A percentile compares a stretch with the other conserved stretches of the same genome.
phyloP scores from a whole-genome alignment of 768 basidiomycete genomes.

The Ramaria sp. region DNA sequence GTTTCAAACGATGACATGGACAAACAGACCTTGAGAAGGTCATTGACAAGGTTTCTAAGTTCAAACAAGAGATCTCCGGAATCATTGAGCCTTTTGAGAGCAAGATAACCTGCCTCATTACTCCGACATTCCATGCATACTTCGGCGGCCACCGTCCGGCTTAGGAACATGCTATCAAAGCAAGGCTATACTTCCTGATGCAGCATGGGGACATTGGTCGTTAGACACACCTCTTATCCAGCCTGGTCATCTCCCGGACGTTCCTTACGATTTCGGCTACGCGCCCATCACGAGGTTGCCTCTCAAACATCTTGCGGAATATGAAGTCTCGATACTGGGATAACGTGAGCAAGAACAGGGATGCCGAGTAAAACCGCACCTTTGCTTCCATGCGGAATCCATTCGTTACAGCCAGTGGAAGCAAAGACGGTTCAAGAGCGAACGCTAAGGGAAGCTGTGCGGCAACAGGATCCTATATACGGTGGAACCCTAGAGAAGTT shows the following conservation, averaged over 20 bases:
- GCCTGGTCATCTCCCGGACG: constrained; percentile 58
- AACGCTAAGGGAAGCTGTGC: constrained; percentile 66
- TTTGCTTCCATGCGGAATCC: constrained; percentile 74
- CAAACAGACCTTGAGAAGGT: constrained; percentile 49
- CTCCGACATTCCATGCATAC: constrained; percentile 71
- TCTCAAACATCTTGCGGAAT: constrained; percentile 49
- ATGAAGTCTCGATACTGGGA: constrained; percentile 71
- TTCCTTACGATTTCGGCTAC: constrained; percentile 57
- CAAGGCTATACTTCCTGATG: not conserved
- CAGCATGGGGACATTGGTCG: not conserved
- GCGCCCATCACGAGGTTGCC: constrained; percentile 33
- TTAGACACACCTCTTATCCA: constrained; percentile 50
- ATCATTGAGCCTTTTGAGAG: constrained; percentile 57
- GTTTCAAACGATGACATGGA: not conserved
- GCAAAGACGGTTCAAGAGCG: constrained; percentile 64
- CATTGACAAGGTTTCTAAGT: constrained; percentile 49
- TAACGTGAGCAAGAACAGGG: constrained; percentile 4
- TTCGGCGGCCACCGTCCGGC: constrained; percentile 74
- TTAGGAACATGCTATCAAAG: constrained; percentile 60
- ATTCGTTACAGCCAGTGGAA: constrained; percentile 61
- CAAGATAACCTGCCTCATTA: constrained; percentile 59
- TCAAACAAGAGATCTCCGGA: constrained; percentile 58
- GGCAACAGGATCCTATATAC: constrained; percentile 62
- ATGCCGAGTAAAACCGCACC: constrained; percentile 25
- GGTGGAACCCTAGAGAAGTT: not conserved